These are phyloP conservation scores for Choanephora cucurbitarum DNA, from an alignment of 371 early-diverging fungal species.

Conservation along the genomic window DNA sequence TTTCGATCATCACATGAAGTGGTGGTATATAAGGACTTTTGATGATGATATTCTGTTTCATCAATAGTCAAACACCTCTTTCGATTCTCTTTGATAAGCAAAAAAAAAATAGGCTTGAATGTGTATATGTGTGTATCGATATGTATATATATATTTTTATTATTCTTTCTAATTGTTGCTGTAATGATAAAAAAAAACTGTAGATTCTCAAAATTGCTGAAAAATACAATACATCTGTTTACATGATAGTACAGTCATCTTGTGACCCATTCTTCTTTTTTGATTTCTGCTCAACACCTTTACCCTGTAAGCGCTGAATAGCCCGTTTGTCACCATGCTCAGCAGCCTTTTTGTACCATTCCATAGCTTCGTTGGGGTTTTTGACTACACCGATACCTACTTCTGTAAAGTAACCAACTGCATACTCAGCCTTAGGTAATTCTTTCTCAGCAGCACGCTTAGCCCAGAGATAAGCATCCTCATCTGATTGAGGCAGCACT, in stretches of 20 bases:
- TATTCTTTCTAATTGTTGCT: too few relatives aligned
- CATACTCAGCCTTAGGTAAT: slow-evolving; percentile 86
- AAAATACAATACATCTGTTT: slow-evolving; percentile 7
- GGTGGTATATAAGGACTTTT: too few relatives aligned
- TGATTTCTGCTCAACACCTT: slow-evolving; percentile 34
- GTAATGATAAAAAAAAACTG: too few relatives aligned
- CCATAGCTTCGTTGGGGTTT: slow-evolving; percentile 69
- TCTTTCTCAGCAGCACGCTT: slow-evolving; percentile 84
- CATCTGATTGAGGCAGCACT: slow-evolving; percentile 80
- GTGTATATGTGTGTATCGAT: too few relatives aligned
- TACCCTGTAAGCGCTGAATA: slow-evolving; percentile 58
- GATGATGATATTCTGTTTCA: too few relatives aligned
- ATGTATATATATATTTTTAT: too few relatives aligned
- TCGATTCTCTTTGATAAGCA: too few relatives aligned
- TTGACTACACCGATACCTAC: slow-evolving; percentile 76
- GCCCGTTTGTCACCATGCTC: slow-evolving; percentile 84
- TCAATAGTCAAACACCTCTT: too few relatives aligned
- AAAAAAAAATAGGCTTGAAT: too few relatives aligned
- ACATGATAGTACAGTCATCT: slow-evolving; percentile 55
- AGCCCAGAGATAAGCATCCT: slow-evolving; percentile 89
- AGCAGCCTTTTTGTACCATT: slow-evolving; percentile 84
- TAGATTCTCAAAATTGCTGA: too few relatives aligned
- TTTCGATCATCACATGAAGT: too few relatives aligned
- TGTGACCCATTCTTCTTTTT: slow-evolving; percentile 46
- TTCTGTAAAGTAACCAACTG: slow-evolving; percentile 86